Evolutionary conservation across 441 rosid species (phyloP), one percentile per base, ranked within the genome.

Genomic region (Lepidium campestre): DNA sequence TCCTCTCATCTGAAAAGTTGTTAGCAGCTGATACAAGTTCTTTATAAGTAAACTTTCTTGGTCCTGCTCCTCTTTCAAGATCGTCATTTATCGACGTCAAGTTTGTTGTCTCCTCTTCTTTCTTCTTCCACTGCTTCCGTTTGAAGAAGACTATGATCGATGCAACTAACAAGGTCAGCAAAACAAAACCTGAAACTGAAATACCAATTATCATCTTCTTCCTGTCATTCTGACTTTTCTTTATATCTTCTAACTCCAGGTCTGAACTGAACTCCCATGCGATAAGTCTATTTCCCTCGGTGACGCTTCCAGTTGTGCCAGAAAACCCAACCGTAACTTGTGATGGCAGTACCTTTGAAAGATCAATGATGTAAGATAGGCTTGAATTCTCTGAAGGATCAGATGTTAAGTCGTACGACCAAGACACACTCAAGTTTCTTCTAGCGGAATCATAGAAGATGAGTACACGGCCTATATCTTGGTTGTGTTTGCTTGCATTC

Each of bases 11-110:
- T 0, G 79, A 73, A 71, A 84, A 84, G 69, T 75, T 64, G 55
- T 50, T 79, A 4, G 86, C 78, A 23, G 88, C 82, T 1, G 42
- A 67, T 20, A 49, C 67, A 27, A 83, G 79, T 22, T 82, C 78
- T n/a, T 66, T 39, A 35, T 70, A 77, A 14, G 81, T 50, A 62
- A 84, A 78, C 25, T 75, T 82, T 56, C 75, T 79, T 2, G 87
- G 91, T 20, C 89, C 91, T 0, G 83, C 82, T 7, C 86, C 75
- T 72, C 75, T 72, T 70, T 81, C 81, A 3, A 81, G 69, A 34
- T 77, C 85, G 20, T 71, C 79, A 3, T 69, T 81, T 10, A 81
- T 78, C 4, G 82, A 78, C 7, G 79, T 48, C 23, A 76, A 32
- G 56, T 20, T 73, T 31, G 37, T 10, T 55, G 15, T 34, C 29